A percentile compares a stretch with the other conserved stretches of the same genome.
phyloP scores from a whole-genome alignment of 495 filamentous ascomycete species.

The Xylaria cubensis region DNA sequence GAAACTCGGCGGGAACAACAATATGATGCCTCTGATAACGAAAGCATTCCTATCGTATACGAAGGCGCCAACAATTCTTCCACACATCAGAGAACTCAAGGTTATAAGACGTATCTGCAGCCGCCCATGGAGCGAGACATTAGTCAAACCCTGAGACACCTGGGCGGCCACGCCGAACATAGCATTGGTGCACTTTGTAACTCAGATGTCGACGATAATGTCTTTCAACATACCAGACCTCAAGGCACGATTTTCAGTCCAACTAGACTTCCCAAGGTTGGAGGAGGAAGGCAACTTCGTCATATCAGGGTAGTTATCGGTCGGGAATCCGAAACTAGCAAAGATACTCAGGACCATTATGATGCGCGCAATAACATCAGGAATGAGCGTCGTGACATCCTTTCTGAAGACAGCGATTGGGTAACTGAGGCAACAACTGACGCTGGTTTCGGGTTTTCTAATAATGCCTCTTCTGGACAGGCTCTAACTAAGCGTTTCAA shows the following conservation, averaged over 20 bases:
- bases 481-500: constrained; percentile 28
- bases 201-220: not conserved
- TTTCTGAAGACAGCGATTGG: constrained; percentile 34
- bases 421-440: constrained; percentile 39
- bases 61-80: constrained; percentile 8
- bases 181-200: not conserved
- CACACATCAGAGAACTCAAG: constrained; percentile 16
- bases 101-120: constrained; percentile 21
- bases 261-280: constrained; percentile 1
- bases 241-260: not conserved
- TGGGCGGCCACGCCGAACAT: not conserved
- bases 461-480: not conserved
- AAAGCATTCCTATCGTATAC: constrained; percentile 13
- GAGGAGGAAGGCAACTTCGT: not conserved
- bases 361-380: not conserved
- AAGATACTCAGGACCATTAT: not conserved
- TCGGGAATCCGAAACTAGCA: not conserved
- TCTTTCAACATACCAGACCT: not conserved
- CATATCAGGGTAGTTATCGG: constrained; percentile 15
- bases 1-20: constrained; percentile 13
- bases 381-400: not conserved
- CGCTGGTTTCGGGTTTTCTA: constrained; percentile 28
- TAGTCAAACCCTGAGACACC: constrained; percentile 30
- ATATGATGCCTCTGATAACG: constrained; percentile 26
- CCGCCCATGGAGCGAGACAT: constrained; percentile 32